A percentile compares a stretch with the other conserved stretches of the same genome.
phyloP scores from a whole-genome alignment of 2,329 filamentous ascomycete genomes.

The Chaetomiaceae sp. region DNA sequence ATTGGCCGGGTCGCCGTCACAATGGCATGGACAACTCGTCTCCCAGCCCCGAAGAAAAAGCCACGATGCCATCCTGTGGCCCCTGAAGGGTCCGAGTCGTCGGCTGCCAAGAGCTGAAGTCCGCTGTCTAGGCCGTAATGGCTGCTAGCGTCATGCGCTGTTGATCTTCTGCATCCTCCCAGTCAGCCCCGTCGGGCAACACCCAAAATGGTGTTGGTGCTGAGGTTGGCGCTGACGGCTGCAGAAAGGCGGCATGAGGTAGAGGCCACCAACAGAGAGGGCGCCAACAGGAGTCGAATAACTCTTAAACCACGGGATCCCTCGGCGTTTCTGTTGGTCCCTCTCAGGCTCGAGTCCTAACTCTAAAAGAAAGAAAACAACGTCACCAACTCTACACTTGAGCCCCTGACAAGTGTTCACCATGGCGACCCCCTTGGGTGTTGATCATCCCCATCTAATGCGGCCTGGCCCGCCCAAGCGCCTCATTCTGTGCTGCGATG shows the following conservation, averaged over 20 bases:
- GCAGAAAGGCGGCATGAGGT: constrained; percentile 1
- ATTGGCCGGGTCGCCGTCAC: not conserved
- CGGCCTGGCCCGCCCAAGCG: constrained; percentile 23
- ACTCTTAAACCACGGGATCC: not conserved
- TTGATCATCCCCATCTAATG: not conserved
- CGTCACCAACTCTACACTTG: too few relatives aligned
- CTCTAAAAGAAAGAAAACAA: too few relatives aligned
- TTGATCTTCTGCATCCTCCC: not conserved
- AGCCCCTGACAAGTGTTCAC: not conserved
- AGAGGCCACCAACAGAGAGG: not conserved
- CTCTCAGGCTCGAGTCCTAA: too few relatives aligned
- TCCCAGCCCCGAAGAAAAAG: not conserved
- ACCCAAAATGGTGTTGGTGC: not conserved
- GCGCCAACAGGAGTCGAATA: not conserved
- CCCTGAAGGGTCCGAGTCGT: not conserved
- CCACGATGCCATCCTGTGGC: not conserved
- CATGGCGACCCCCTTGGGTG: constrained; percentile 15
- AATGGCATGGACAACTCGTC: too few relatives aligned
- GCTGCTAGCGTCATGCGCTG: not conserved
- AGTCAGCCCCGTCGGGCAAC: not conserved
- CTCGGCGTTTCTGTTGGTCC: not conserved
- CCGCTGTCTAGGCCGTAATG: not conserved
- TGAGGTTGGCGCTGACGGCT: not conserved
- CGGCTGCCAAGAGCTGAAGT: constrained; percentile 12
- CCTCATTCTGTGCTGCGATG: constrained; percentile 33